phyloP scores from a whole-genome alignment of 1,284 basidiomycete species.

The Papiliotrema flavescens region DNA sequence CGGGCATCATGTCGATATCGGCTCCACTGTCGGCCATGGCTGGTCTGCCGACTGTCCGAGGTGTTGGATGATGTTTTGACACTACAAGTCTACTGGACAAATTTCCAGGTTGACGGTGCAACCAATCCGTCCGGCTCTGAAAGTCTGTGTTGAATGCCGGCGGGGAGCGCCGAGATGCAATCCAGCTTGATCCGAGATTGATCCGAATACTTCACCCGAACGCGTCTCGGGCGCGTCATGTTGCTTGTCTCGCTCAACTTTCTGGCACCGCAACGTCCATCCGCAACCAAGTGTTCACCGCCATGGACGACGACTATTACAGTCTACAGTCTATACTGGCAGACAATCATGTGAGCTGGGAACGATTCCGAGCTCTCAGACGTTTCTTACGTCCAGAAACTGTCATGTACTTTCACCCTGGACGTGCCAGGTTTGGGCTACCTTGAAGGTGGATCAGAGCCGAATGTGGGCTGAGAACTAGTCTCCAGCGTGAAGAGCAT shows the following conservation, averaged over 20 bases:
- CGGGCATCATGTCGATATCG: constrained; percentile 3
- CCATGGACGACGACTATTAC: constrained; percentile 75
- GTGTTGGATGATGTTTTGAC: not conserved
- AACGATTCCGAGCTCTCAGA: not conserved
- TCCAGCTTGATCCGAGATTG: not conserved
- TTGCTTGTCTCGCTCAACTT: not conserved
- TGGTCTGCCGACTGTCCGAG: not conserved
- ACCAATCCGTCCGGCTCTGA: too few relatives aligned
- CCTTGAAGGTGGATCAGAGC: constrained; percentile 74
- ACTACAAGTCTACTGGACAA: too few relatives aligned
- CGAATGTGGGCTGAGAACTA: constrained; percentile 61
- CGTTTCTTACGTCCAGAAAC: constrained; percentile 58
- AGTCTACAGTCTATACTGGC: constrained; percentile 81
- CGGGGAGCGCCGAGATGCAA: not conserved
- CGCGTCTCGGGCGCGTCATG: not conserved
- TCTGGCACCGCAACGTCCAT: too few relatives aligned
- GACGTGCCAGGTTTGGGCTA: constrained; percentile 82
- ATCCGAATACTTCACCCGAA: not conserved
- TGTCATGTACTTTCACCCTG: constrained; percentile 82
- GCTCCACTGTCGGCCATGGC: not conserved
- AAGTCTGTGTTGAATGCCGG: not conserved
- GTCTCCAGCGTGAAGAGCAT: not conserved
- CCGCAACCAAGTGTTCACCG: not conserved
- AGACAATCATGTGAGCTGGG: constrained; percentile 68
- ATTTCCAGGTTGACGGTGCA: too few relatives aligned